Base-by-base conservation (phyloP, 768 basidiomycete genomes). In the Fistulinella prunicolor region DNA sequence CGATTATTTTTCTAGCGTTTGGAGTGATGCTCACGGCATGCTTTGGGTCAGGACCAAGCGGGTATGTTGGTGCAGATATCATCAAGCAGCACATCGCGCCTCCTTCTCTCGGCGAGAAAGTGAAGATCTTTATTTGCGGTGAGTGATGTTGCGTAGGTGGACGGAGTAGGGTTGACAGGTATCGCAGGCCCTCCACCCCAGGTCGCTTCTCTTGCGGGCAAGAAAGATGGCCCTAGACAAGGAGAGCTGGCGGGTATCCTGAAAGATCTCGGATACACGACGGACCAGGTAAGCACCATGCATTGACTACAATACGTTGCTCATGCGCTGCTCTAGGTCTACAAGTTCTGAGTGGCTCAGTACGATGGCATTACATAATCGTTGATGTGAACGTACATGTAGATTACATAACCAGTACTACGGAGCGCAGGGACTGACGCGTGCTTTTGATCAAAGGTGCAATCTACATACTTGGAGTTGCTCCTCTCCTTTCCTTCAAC, bases 111-210 rank as follows among this genome's bases (percentile, higher is more conserved):
- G 79, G 77, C 8, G 82, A 89, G 48, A 94, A 93, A 70, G 77
- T 91, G 58, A 94, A 94, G 73, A 70, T 94, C 47, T 89, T 94
- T 64, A 70, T 97, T 20, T 97, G 94, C 62, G 94, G 92, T 83
- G 69, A 56, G 82, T 65, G 13, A 16, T 28, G 8, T n/a, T 34
- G 3, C 38, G 2, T 4, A 3, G 12, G 5, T 10, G 21, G 28
- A 29, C 42, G 9, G 26, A 17, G n/a, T 26, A 20, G 23, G 20
- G 17, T n/a, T 44, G 49, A 55, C 49, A 38, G 20, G 13, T 17
- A 14, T 14, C 23, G 38, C 53, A 53, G 86, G 90, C 7, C 91
- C 91, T 12, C 95, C 94, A 12, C 80, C 79, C 5, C 94, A 96
- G 66, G 87, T 97, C n/a, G 77, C 76, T n/a, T 80, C 91, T 2